Evolutionary conservation across 345 rosid genomes (phyloP), one percentile per base, ranked within the genome.

Genomic region (Aquilaria yunnanensis): DNA sequence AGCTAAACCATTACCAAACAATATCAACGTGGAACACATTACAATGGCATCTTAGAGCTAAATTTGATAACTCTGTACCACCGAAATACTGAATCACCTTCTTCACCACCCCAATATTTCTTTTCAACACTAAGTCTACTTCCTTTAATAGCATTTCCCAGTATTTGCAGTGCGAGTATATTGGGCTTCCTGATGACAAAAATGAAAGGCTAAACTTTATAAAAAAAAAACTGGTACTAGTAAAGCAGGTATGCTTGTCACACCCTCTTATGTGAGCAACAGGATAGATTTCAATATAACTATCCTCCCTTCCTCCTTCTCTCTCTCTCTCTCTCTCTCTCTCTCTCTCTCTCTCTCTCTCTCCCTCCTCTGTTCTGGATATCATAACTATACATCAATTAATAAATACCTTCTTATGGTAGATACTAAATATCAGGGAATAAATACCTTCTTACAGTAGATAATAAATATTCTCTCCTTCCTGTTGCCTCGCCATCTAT

Each of bases 101-200:
- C 98, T 70, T 86, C 88, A 78, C 98, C 98, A 70, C 98, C 98
- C 97, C 98, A 93, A 64, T 93, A 93, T 49, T 72, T 88, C 70
- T 86, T 93, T 69, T 88, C 86, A 66, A 88, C 77, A 66, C 72
- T 56, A 51, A 93, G 62, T 34, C 41, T 30, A 65, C 85, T 83
- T 72, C 96, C 97, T 77, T 93, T 94, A 68, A 87, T 70, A 58
- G 79, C 70, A 60, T 66, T 52, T 70, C 98, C 98, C 75, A 81
- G 72, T 71, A 93, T 74, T 68, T 80, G 89, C 48, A 93, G 79
- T 62, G 85, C 80, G 46, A 93, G 80, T 73, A 89, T 76, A 85
- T 88, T 37, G 98, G 97, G 74, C 87, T 93, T 80, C 97, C 98
- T 93, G 68, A 64, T 65, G 60, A 74, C 49, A 69, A 74, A 63